phyloP scores from a whole-genome alignment of 2,329 filamentous ascomycete species.

The Neofusicoccum umdonicola region DNA sequence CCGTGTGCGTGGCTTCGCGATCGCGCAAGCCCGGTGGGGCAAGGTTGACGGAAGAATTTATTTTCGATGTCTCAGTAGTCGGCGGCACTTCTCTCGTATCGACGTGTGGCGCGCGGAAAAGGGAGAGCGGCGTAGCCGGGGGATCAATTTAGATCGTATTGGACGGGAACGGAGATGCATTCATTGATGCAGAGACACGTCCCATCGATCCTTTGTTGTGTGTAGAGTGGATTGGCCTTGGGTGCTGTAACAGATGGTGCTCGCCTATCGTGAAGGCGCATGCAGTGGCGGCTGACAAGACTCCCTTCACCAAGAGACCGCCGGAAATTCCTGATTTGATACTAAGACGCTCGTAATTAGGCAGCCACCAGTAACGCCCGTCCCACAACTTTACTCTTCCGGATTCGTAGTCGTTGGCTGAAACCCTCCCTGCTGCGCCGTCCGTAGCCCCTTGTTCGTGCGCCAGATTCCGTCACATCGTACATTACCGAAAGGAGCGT shows the following conservation, averaged over 20 bases:
- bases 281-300: neutral
- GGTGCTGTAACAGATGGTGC: neutral
- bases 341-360: neutral
- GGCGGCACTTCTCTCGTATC: neutral
- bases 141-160: constrained; percentile 1
- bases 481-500: neutral
- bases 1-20: neutral
- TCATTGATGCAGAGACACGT: neutral
- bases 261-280: neutral
- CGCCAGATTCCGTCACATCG: neutral
- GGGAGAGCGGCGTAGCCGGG: constrained; percentile 5
- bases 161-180: neutral
- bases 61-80: neutral
- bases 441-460: neutral
- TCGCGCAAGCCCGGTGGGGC: neutral
- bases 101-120: neutral
- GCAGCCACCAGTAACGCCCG: neutral
- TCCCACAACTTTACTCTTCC: neutral
- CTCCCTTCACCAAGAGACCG: neutral
- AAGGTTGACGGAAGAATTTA: neutral
- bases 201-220: neutral
- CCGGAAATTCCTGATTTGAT: neutral
- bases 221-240: neutral
- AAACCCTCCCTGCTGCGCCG: neutral
- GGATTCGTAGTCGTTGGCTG: neutral